Evolutionary conservation across 2,329 filamentous ascomycete species (phyloP).

Genomic region (Clathrospora elynae): DNA sequence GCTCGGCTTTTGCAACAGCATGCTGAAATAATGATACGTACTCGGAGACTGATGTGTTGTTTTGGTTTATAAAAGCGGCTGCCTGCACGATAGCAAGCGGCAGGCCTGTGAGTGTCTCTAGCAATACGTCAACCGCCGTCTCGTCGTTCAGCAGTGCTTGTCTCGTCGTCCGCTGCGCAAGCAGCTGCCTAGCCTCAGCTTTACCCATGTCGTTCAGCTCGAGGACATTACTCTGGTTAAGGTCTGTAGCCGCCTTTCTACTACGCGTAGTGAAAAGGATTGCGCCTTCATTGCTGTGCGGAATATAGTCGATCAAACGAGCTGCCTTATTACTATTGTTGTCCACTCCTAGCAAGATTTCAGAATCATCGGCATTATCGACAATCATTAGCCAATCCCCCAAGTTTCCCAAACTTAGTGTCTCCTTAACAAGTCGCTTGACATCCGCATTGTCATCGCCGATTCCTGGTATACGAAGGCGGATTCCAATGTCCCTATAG

Average conservation of each 20-base stretch:
- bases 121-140: slow-evolving; percentile 24
- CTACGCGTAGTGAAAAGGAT: slow-evolving; percentile 41
- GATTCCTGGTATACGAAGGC: slow-evolving; percentile 18
- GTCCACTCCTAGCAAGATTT: slow-evolving; percentile 33
- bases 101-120: slow-evolving; percentile 32
- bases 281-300: slow-evolving; percentile 34
- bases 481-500: slow-evolving; percentile 17
- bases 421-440: slow-evolving; percentile 44
- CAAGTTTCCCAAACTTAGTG: slow-evolving; percentile 34
- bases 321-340: neutral
- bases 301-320: slow-evolving; percentile 38
- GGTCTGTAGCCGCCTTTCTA: slow-evolving; percentile 17
- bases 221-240: slow-evolving; percentile 23
- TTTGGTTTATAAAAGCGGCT: slow-evolving; percentile 33
- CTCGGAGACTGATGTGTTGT: slow-evolving; percentile 16
- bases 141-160: slow-evolving; percentile 16
- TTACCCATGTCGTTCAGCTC: slow-evolving; percentile 26
- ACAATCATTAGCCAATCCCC: slow-evolving; percentile 52
- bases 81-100: slow-evolving; percentile 16
- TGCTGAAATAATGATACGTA: slow-evolving; percentile 27
- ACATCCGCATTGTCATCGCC: slow-evolving; percentile 44
- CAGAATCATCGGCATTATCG: slow-evolving; percentile 54
- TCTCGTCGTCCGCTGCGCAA: slow-evolving; percentile 12
- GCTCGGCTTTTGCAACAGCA: slow-evolving; percentile 30
- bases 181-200: slow-evolving; percentile 13